phyloP scores from a whole-genome alignment of 768 basidiomycete species.

The Naganishia vaughanmartiniae region DNA sequence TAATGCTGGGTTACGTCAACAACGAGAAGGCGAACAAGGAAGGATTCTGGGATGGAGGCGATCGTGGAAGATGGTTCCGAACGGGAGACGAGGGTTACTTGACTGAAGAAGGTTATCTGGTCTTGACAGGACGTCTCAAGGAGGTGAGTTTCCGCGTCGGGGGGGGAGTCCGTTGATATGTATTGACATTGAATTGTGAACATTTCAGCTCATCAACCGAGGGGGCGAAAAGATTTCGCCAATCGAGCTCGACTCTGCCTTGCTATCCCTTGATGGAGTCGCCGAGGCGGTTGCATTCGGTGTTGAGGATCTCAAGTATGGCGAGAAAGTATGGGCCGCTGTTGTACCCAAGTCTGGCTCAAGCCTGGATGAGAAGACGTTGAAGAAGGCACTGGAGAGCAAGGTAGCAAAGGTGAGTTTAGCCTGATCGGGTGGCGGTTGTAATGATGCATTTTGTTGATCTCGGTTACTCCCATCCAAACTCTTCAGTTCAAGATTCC shows the following conservation, averaged over 20 bases:
- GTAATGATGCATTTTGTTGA: background rate
- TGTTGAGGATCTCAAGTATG: constrained; percentile 42
- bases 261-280: constrained; percentile 54
- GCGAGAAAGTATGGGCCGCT: constrained; percentile 44
- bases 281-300: constrained; percentile 60
- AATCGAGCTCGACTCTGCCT: constrained; percentile 63
- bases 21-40: constrained; percentile 57
- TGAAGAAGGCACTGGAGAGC: constrained; percentile 35
- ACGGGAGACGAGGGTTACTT: constrained; percentile 34
- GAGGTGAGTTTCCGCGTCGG: constrained; percentile 63
- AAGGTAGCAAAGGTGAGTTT: constrained; percentile 34
- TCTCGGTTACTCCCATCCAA: background rate
- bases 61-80: constrained; percentile 56
- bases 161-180: background rate
- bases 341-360: constrained; percentile 34
- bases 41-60: constrained; percentile 55
- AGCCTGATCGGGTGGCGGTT: constrained; percentile 27
- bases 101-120: constrained; percentile 53
- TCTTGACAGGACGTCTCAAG: constrained; percentile 62
- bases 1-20: constrained; percentile 59
- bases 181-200: background rate
- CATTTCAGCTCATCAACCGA: constrained; percentile 45
- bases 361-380: constrained; percentile 18
- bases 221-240: constrained; percentile 65
- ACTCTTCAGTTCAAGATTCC: constrained; percentile 30